Percentiles rank a stretch among this genome's conserved stretches.
phyloP scores from a whole-genome alignment of 805 yeast genomes.

The Phaffomyces opuntiae region DNA sequence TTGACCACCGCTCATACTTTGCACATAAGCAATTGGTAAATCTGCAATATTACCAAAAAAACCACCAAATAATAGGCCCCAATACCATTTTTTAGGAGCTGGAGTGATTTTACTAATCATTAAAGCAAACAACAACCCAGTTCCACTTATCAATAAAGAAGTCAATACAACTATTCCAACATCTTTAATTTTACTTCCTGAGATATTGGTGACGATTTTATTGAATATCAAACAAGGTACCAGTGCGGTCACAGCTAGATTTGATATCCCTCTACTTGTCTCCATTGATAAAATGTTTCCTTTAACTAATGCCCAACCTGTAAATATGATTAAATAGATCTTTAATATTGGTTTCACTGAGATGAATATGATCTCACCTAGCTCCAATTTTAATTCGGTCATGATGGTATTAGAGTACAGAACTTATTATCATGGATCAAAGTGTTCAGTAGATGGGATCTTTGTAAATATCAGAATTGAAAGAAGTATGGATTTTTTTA shows the following conservation, averaged over 20 bases:
- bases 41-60: constrained; percentile 45
- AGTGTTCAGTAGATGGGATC: too few species aligned
- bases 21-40: constrained; percentile 47
- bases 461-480: too few species aligned
- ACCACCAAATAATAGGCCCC: constrained; percentile 42
- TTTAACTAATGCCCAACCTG: constrained; percentile 17
- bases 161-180: constrained; percentile 36
- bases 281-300: constrained; percentile 38
- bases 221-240: constrained; percentile 49
- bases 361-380: constrained; percentile 19
- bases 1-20: constrained; percentile 36
- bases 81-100: constrained; percentile 28
- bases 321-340: constrained; percentile 18
- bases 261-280: constrained; percentile 45
- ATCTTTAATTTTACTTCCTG: constrained; percentile 44
- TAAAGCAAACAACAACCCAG: constrained; percentile 32
- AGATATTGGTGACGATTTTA: constrained; percentile 43
- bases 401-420: too few species aligned
- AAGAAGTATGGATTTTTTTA: too few species aligned
- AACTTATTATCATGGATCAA: too few species aligned
- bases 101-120: constrained; percentile 31
- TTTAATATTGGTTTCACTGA: constrained; percentile 22
- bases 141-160: constrained; percentile 22
- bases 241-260: constrained; percentile 40
- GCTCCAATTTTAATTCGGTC: background rate